Base-by-base conservation (phyloP, 139 green algal species). In the Chlorella sorokiniana region DNA sequence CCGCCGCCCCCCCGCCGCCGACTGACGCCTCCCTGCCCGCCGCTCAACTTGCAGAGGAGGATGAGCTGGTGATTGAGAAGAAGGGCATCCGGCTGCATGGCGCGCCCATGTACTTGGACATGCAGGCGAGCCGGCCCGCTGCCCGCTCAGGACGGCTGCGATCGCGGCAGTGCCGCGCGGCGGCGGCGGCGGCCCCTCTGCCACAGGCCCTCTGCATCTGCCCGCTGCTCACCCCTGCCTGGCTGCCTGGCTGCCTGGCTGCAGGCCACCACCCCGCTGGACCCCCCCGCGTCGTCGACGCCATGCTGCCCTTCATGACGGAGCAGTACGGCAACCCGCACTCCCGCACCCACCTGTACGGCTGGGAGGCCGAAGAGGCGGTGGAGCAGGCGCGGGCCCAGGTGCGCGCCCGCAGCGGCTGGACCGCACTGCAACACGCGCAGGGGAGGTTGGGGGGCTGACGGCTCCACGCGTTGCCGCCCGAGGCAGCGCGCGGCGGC, bases 311-410 rank as follows among this genome's bases (percentile, higher is more conserved):
- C 1, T 98, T 93, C 87, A 93, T 98, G 82, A 96, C 91, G 0
- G 92, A 98, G 44, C 91, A 94, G 83, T 99, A 95, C 84, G 97
- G 97, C 82, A 99, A 99, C 90, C 96, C 96, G 0, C 96, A 99
- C 88, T 98, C 95, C 0, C 88, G 96, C 40, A 99, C 97, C 22
- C 97, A 99, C 80, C 86, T 98, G 82, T 99, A 96, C 70, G 96
- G 97, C 45, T 99, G 97, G 96, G 97, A 99, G 89, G 91, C 88
- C 29, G 96, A 99, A 83, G 89, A 95, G 4, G 96, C 96, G 11
- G 93, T 98, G 54, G 97, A 99, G 87, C 79, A 84, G 11, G 96
- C 96, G 6, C 85, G 97, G 1, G 89, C 78, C 29, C 87, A 97
- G 87, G 92, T 94, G 54, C 31, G 44, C 0, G 25, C 48, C 11